Evolutionary conservation across 768 basidiomycete genomes (phyloP).

Genomic region (Asterophora lycoperdoides): DNA sequence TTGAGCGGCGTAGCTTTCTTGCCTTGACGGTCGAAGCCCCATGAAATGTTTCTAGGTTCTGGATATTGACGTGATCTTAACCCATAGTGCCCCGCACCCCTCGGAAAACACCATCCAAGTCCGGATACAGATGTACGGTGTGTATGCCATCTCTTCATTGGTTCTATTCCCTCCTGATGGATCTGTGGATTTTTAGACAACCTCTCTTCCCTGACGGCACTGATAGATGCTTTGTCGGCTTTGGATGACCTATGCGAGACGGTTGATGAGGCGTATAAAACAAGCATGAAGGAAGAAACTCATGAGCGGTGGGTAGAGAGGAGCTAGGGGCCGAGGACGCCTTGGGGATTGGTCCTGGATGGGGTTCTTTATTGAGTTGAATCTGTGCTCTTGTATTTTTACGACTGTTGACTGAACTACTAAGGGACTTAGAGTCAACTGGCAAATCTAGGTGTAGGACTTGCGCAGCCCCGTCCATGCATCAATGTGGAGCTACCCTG

Average conservation of each 20-base stretch:
- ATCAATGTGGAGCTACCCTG: too few species aligned
- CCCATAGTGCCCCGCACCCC: conserved; percentile 80
- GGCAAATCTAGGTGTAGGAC: too few species aligned
- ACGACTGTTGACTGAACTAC: conserved; percentile 1
- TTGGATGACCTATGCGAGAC: conserved; percentile 73
- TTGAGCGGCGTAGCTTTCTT: background rate
- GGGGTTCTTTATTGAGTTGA: conserved; percentile 7
- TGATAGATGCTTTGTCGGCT: conserved; percentile 71
- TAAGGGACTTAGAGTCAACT: background rate
- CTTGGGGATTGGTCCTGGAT: background rate
- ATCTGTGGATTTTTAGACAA: conserved; percentile 49
- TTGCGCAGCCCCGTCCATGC: too few species aligned
- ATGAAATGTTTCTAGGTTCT: background rate
- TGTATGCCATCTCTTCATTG: conserved; percentile 26
- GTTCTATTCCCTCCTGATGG: background rate
- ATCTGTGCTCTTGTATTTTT: conserved; percentile 8
- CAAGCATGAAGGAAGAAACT: conserved; percentile 48
- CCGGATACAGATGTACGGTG: conserved; percentile 99
- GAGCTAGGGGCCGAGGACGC: conserved; percentile 51
- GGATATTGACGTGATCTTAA: conserved; percentile 1
- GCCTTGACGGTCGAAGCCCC: background rate
- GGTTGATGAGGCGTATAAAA: conserved; percentile 64
- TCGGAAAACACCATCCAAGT: conserved; percentile 95
- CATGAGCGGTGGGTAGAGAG: conserved; percentile 71
- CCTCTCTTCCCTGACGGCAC: conserved; percentile 78